Evolutionary conservation across 192 early-diverging fungal genomes (phyloP), one percentile per base, ranked within the genome.

Genomic region (Umbelopsis sp.): DNA sequence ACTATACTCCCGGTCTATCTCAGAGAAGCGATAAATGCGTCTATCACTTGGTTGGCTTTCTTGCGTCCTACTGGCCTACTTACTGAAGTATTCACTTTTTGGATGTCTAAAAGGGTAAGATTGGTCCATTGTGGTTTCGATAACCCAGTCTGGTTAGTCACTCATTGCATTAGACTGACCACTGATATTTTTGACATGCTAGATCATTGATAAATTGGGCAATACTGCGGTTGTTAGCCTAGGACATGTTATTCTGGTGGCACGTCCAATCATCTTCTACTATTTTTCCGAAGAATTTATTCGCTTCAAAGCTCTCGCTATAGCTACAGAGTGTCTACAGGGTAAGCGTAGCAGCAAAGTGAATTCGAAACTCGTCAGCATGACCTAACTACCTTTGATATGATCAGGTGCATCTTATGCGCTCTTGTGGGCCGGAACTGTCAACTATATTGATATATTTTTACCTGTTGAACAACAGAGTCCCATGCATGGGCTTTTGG

Each of bases 41-140:
- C 56, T 11, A 32, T 32, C 26, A 34, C 56, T 62, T 62, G 56
- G 56, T 26, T 62, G 4, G 56, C 56, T 17, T 62, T 62, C 17
- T 17, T 62, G 5, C 56, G 56, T 6, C 56, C 56, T 1, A 34
- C 56, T 34, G 56, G 56, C 7, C 17, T 62, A 14, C 12, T 62
- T 10, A 62, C 56, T 0, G 56, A 62, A 62, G 56, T 62, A 14
- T 26, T 62, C 29, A 62, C 56, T n/a, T 62, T 32, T 62, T 62
- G 56, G 56, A 62, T 62, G 56, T 62, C 56, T 5, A 62, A 62
- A 34, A 62, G 56, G 47, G n/a, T 49, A 49, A 49, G 20, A 17
- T 16, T 0, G 16, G 47, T 16, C n/a, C 47, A 49, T 34, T 1
- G 31, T 34, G 26, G 16, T 31, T 34, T 32, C 7, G 26, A 20